These are phyloP conservation scores for Oenanthe sinensis DNA, from an alignment of 129 eudicot species.

Conservation along the genomic window DNA sequence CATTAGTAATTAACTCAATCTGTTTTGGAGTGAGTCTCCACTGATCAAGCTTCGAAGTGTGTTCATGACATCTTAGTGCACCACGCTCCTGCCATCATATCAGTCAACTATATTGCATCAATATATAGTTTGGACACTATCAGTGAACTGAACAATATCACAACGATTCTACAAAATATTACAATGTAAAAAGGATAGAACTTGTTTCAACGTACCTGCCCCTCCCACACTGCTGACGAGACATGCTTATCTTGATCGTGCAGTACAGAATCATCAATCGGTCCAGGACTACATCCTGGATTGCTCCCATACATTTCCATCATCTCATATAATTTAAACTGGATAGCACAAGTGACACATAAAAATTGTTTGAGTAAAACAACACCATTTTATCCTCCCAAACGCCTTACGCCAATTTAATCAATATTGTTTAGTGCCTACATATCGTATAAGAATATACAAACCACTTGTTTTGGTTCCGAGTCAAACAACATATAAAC, in stretches of 20 bases:
- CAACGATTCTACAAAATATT: not conserved
- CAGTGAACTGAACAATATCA: not conserved
- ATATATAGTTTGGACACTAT: not conserved
- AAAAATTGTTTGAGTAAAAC: not conserved
- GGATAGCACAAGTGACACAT: constrained; percentile 3
- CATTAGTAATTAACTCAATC: constrained; percentile 60
- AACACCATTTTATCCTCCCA: not conserved
- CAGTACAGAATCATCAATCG: constrained; percentile 72
- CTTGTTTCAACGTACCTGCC: constrained; percentile 47
- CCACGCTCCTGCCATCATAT: constrained; percentile 67
- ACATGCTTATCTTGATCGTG: constrained; percentile 98
- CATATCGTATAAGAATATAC: not conserved
- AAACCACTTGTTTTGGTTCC: not conserved
- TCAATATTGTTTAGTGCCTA: not conserved
- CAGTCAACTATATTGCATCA: not conserved
- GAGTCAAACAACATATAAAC: not conserved
- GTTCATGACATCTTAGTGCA: constrained; percentile 96
- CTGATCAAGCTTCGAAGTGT: constrained; percentile 95
- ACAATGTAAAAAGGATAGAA: constrained; percentile 13
- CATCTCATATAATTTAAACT: constrained; percentile 19
- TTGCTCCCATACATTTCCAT: constrained; percentile 76
- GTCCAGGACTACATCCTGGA: constrained; percentile 96
- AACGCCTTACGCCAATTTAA: not conserved
- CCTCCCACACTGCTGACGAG: constrained; percentile 97
- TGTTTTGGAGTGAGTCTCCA: constrained; percentile 78